Percentiles rank a stretch among this genome's conserved stretches.
phyloP scores from a whole-genome alignment of 345 rosid genomes.

The Acer negundo region DNA sequence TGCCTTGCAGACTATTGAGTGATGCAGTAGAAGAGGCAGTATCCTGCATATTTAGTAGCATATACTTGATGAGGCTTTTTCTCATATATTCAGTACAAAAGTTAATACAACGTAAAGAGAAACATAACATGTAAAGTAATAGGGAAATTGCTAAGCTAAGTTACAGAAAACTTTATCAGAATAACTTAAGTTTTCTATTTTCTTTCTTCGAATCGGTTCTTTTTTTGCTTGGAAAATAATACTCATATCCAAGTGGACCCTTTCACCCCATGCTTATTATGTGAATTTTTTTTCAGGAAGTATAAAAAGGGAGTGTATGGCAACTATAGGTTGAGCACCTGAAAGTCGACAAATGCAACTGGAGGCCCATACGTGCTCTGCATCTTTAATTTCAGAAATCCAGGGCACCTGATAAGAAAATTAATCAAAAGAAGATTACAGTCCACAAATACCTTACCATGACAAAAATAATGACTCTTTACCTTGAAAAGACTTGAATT shows the following conservation, averaged over 20 bases:
- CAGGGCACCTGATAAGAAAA: slow-evolving; percentile 55
- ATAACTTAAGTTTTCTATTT: background rate
- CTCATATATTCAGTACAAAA: background rate
- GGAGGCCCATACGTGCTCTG: slow-evolving; percentile 79
- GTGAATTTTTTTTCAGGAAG: background rate
- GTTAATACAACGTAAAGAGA: background rate
- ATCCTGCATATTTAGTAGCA: slow-evolving; percentile 47
- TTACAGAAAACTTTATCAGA: background rate
- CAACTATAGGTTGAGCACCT: slow-evolving; percentile 42
- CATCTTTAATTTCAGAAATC: slow-evolving; percentile 83
- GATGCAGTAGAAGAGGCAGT: slow-evolving; percentile 73
- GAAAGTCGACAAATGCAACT: slow-evolving; percentile 91
- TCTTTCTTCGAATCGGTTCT: background rate
- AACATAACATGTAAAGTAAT: background rate
- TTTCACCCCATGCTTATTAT: background rate
- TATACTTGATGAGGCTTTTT: background rate
- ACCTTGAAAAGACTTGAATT: slow-evolving; percentile 81
- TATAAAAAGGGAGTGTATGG: background rate
- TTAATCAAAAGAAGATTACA: slow-evolving; percentile 9
- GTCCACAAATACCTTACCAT: background rate
- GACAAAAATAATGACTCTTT: slow-evolving; percentile 18
- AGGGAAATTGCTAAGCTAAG: background rate
- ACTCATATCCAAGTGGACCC: background rate
- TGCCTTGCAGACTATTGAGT: slow-evolving; percentile 70
- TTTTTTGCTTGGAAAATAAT: background rate